phyloP scores from a whole-genome alignment of 495 filamentous ascomycete genomes.

The Xylaria venustula region DNA sequence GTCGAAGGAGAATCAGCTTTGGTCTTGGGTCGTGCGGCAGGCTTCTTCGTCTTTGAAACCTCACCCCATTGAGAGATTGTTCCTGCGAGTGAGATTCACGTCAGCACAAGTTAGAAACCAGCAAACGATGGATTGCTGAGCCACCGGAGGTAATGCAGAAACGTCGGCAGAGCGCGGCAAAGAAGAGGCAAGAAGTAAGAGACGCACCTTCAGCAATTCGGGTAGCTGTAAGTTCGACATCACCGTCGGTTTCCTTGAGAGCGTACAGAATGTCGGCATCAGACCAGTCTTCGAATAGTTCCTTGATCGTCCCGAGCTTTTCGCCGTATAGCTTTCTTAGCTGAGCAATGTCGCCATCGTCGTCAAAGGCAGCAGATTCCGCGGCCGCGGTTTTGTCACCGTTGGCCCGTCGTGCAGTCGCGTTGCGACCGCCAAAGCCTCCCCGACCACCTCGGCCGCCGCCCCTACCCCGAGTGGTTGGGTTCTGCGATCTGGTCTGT shows the following conservation, averaged over 20 bases:
- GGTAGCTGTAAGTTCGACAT: constrained; percentile 78
- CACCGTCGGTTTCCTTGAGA: constrained; percentile 86
- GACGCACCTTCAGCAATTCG: constrained; percentile 85
- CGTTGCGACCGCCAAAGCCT: constrained; percentile 68
- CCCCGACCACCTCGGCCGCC: constrained; percentile 80
- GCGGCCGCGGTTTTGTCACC: constrained; percentile 58
- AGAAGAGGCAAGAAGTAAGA: background rate
- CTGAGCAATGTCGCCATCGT: constrained; percentile 86
- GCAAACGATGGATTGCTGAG: background rate
- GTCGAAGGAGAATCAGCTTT: constrained; percentile 64
- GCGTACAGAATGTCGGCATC: constrained; percentile 89
- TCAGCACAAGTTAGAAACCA: constrained; percentile 25
- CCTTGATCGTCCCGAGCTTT: constrained; percentile 74
- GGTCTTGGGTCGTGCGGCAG: constrained; percentile 76
- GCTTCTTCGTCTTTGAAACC: constrained; percentile 88
- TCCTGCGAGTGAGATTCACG: constrained; percentile 50
- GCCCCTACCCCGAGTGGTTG: constrained; percentile 69
- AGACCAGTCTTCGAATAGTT: constrained; percentile 90
- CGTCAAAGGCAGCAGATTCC: constrained; percentile 60
- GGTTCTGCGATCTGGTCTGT: constrained; percentile 66
- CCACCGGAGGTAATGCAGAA: background rate
- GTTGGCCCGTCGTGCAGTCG: constrained; percentile 62
- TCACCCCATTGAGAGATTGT: constrained; percentile 92
- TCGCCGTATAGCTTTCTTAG: constrained; percentile 83
- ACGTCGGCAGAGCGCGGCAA: background rate